Evolutionary conservation across 2,329 filamentous ascomycete genomes (phyloP).

Genomic region (Colletotrichum sp.): DNA sequence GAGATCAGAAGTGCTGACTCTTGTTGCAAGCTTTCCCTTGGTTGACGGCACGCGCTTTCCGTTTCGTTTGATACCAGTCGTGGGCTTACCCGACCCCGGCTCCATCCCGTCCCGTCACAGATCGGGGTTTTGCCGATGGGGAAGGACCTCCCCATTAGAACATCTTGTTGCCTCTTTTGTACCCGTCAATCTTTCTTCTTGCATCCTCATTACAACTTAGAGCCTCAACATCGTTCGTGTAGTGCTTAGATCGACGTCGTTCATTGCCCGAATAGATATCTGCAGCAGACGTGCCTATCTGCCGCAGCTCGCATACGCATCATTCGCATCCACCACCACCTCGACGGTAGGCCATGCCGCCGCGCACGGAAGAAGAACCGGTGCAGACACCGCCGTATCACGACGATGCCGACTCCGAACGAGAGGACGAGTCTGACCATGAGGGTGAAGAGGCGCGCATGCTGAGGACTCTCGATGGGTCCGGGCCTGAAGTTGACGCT

Average conservation of each 20-base stretch:
- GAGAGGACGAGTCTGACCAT: neutral
- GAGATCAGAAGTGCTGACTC: neutral
- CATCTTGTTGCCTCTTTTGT: neutral
- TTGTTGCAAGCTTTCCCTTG: neutral
- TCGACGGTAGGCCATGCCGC: neutral
- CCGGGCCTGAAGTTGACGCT: neutral
- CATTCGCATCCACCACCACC: neutral
- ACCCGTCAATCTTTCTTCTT: neutral
- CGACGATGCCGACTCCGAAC: conserved; percentile 5
- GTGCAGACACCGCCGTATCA: neutral
- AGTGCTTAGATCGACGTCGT: neutral
- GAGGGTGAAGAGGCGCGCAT: neutral
- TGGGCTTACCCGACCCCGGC: neutral
- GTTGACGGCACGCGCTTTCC: neutral
- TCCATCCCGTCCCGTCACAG: neutral
- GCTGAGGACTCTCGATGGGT: neutral
- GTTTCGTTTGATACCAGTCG: neutral
- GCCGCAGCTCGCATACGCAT: neutral
- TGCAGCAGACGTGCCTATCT: neutral
- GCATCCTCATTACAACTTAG: neutral
- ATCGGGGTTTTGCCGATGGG: neutral
- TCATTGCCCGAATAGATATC: neutral
- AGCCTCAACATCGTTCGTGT: neutral
- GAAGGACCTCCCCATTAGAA: neutral
- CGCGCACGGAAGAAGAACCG: neutral